These are phyloP conservation scores for Cardiosporidium cionae DNA, from an alignment of 169 alveolate genomes.

Conservation along the genomic window DNA sequence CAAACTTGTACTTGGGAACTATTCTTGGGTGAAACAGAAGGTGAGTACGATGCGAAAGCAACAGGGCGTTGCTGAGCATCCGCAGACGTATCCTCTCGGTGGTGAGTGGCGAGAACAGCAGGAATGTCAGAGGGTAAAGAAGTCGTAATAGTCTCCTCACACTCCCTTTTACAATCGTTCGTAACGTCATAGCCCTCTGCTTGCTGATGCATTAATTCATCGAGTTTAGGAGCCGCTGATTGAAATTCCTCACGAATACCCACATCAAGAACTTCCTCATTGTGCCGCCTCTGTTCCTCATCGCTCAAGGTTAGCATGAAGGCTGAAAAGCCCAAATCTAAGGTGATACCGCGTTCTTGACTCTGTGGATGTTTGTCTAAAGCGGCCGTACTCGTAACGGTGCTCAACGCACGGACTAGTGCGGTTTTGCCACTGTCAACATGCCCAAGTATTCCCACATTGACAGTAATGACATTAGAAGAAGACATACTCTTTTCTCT, in stretches of 20 bases:
- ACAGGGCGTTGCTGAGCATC: background rate
- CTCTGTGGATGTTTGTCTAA: slow-evolving; percentile 84
- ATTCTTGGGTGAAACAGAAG: no score
- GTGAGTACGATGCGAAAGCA: background rate
- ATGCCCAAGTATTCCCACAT: slow-evolving; percentile 85
- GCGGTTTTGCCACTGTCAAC: slow-evolving; percentile 87
- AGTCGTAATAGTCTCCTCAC: no score
- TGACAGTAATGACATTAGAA: slow-evolving; percentile 33
- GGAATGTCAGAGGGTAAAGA: background rate
- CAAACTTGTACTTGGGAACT: slow-evolving; percentile 69
- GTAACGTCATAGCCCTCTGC: no score
- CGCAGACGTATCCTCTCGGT: background rate
- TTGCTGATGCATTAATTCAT: no score
- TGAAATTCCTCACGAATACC: no score
- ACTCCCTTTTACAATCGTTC: no score
- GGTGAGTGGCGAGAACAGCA: background rate
- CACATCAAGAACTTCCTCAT: no score
- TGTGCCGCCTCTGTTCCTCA: no score
- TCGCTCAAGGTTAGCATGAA: slow-evolving; percentile 44
- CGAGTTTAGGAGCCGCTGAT: no score
- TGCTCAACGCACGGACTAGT: slow-evolving; percentile 45
- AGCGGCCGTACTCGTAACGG: slow-evolving; percentile 74
- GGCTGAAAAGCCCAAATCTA: slow-evolving; percentile 85
- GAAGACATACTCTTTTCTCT: no score
- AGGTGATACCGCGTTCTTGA: slow-evolving; percentile 78